Base-by-base conservation (phyloP, 2,329 filamentous ascomycete species). In the Epichloe coenophiala region DNA sequence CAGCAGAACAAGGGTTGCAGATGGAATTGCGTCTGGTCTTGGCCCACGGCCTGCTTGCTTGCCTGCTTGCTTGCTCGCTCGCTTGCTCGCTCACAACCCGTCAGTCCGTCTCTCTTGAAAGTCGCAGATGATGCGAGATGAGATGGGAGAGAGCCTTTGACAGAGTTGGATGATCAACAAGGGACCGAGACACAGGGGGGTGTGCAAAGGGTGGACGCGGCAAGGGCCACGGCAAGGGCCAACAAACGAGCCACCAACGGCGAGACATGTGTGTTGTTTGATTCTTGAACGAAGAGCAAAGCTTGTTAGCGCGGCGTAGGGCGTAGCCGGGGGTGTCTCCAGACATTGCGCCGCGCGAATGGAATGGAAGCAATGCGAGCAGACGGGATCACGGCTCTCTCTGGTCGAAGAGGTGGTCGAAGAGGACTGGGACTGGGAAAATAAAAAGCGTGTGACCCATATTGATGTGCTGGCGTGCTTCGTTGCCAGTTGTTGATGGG, bases 391-490 rank as follows among this genome's bases (percentile, higher is more conserved):
- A 7, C 23, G 23, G 23, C 23, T 27, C 23, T 27, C 23, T 27
- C 23, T 27, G 17, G 1, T 17, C 17, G 17, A 17, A 17, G 59
- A 61, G 19, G 27, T 17, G 17, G 17, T 17, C 17, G 17, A 17
- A 17, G 59, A 61, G 19, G 27, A 31, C 4, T 5, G 19, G 11
- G 8, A 45, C 17, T 31, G 27, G 5, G 31, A 41, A 44, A 19
- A 38, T 27, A 35, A 45, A 45, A 31, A 45, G 41, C 76, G 76
- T 79, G 77, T 77, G 78, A 80, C 78, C 78, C 77, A 79, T 80
- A 71, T 74, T 86, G 87, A 89, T 94, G 88, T 85, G 88, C 77
- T 94, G 88, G 88, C 88, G 83, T 83, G 74, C 75, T 76, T 84
- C 76, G 76, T 81, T 78, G 78, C 86, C 86, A 91, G 83, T 90